Evolutionary conservation across 345 rosid genomes (phyloP).

Genomic region (Camelina hispida): DNA sequence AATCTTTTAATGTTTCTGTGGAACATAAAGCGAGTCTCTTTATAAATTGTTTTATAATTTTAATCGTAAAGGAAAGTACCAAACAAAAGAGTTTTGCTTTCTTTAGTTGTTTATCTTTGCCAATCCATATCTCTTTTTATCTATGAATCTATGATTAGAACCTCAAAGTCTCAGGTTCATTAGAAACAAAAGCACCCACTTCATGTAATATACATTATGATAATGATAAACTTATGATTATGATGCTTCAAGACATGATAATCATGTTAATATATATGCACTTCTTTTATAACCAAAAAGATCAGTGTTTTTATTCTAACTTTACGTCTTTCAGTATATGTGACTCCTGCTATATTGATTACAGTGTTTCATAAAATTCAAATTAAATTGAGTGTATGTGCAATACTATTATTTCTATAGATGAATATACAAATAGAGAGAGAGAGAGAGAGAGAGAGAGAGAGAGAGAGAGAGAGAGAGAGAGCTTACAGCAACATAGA

Average conservation of each 20-base stretch:
- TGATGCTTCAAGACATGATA: conserved; percentile 14
- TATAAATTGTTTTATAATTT: conserved; percentile 24
- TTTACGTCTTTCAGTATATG: neutral
- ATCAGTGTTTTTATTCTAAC: no score
- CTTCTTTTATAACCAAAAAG: no score
- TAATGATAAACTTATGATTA: conserved; percentile 20
- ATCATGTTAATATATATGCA: neutral
- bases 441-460: neutral
- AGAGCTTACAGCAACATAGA: conserved; percentile 53
- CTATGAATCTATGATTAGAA: conserved; percentile 37
- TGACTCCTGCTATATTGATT: neutral
- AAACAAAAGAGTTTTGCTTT: conserved; percentile 42
- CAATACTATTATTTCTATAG: neutral
- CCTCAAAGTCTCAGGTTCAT: conserved; percentile 44
- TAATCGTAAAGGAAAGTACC: conserved; percentile 36
- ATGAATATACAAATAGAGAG: neutral
- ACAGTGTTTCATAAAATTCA: neutral
- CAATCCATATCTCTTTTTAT: conserved; percentile 39
- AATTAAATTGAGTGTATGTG: neutral
- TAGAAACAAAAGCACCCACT: conserved; percentile 45
- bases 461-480: no score
- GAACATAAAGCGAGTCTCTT: conserved; percentile 40
- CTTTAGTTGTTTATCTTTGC: conserved; percentile 17
- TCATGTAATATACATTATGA: conserved; percentile 2
- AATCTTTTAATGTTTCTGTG: conserved; percentile 39